Conservation (phyloP, 108 stramenopile genomes). For the Skeletonema marinoi region DNA sequence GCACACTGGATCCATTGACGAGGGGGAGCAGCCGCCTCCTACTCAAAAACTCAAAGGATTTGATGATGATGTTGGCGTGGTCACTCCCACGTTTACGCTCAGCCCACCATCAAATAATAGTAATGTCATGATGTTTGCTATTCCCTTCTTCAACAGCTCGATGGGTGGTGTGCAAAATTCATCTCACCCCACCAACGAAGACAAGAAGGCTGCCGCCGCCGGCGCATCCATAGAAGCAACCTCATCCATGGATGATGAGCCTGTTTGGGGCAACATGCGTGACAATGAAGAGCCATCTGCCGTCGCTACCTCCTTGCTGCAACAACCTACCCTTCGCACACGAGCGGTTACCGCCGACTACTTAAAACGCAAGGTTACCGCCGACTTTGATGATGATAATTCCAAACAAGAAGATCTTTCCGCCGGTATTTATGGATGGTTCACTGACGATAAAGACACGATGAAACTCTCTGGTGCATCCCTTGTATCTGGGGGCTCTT, state of each 20-base stretch:
- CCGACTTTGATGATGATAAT: neutral
- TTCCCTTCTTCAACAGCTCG: neutral
- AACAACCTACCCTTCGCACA: neutral
- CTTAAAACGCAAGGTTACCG: neutral
- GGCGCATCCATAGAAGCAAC: neutral
- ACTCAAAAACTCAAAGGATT: neutral
- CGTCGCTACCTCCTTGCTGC: neutral
- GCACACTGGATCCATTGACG: neutral
- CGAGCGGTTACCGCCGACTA: neutral
- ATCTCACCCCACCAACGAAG: neutral
- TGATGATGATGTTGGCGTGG: neutral
- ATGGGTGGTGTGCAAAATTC: neutral
- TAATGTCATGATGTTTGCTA: neutral
- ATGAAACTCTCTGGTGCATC: neutral
- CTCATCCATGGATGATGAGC: neutral
- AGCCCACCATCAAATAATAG: neutral
- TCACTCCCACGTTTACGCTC: neutral
- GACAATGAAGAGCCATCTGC: neutral
- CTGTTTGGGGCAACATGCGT: neutral
- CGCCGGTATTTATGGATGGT: neutral
- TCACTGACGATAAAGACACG: neutral
- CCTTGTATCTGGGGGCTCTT: neutral
- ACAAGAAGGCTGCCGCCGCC: neutral
- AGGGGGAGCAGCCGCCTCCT: neutral
- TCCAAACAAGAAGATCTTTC: neutral